A percentile compares a stretch with the other conserved stretches of the same genome.
These are phyloP conservation scores for Ustilago sp. DNA, from an alignment of 1,284 basidiomycete species.

Conservation along the genomic window DNA sequence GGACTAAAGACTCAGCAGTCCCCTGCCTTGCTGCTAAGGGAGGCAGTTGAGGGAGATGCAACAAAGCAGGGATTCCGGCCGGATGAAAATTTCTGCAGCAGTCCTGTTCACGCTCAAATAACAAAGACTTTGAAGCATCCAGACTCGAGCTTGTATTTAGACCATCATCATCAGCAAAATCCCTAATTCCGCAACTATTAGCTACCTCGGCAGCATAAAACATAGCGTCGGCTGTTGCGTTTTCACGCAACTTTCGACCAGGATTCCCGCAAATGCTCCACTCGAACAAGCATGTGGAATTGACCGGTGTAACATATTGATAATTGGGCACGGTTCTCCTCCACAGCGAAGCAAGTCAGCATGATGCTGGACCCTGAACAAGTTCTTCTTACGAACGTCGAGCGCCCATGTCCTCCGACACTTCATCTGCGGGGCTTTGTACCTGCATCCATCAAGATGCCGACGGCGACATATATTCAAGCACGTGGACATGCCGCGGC, in stretches of 20 bases:
- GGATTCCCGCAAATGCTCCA: not conserved
- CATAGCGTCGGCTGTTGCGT: not conserved
- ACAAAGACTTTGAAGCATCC: too few species aligned
- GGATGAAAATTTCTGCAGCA: too few species aligned
- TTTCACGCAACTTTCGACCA: constrained; percentile 28
- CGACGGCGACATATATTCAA: constrained; percentile 9
- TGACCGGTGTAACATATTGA: not conserved
- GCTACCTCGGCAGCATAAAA: constrained; percentile 6
- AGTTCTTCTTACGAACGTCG: not conserved
- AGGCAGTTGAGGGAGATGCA: too few species aligned
- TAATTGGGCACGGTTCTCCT: constrained; percentile 9
- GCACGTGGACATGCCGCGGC: too few species aligned
- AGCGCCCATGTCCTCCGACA: not conserved
- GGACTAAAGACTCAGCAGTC: too few species aligned
- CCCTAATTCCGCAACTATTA: too few species aligned
- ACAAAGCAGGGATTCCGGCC: too few species aligned
- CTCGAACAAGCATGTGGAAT: not conserved
- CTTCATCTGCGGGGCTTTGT: not conserved
- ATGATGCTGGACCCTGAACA: constrained; percentile 23
- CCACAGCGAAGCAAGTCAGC: not conserved
- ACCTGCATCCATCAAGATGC: constrained; percentile 12
- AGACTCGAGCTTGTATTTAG: too few species aligned
- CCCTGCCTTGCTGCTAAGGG: too few species aligned
- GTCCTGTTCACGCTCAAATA: too few species aligned
- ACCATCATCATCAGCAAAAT: too few species aligned